phyloP scores from a whole-genome alignment of 208 protist genomes.

The Trichomonas tenax region DNA sequence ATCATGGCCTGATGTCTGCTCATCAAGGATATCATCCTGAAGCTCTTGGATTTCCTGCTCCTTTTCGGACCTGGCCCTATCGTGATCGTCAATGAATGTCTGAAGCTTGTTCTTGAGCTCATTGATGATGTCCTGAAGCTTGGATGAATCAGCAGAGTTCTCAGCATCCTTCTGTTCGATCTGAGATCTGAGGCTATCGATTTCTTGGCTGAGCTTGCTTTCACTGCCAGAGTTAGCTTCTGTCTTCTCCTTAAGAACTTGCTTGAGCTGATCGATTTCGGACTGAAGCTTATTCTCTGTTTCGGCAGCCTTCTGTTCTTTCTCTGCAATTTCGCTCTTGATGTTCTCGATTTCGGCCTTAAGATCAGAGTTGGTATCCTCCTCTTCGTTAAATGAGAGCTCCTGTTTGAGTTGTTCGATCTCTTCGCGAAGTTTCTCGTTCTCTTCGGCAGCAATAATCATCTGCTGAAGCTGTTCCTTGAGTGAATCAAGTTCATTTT shows the following conservation, averaged over 20 bases:
- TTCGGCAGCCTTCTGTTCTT: no score
- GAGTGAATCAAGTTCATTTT: no score
- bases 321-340: no score
- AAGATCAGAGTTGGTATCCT: no score
- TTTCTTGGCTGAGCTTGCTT: background rate
- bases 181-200: background rate
- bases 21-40: background rate
- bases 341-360: no score
- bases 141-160: background rate
- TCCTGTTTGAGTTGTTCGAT: no score
- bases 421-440: no score
- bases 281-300: background rate
- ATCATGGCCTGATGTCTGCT: background rate
- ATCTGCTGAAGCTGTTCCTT: no score
- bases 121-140: background rate
- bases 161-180: background rate
- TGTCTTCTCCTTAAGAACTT: background rate
- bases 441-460: no score
- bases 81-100: background rate
- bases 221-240: background rate
- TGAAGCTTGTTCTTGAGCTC: background rate
- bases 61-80: background rate
- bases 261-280: background rate
- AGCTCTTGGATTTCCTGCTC: background rate
- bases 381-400: no score